These are phyloP conservation scores for Clarireedia monteithiana DNA, from an alignment of 2,329 filamentous ascomycete species.

Conservation along the genomic window DNA sequence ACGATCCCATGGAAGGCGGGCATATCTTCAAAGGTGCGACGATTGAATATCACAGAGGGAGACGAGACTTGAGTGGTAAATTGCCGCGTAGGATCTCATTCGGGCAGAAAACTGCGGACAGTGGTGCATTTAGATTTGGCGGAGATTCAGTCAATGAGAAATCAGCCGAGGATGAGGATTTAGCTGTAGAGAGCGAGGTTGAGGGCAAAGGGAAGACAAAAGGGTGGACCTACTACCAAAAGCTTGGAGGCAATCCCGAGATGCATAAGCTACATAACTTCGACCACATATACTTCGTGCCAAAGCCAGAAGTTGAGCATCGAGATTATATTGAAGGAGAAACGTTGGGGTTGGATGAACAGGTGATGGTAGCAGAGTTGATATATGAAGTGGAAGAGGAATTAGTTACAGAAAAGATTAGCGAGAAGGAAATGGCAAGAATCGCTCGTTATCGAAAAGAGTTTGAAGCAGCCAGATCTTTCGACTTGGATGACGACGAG, in stretches of 20 bases:
- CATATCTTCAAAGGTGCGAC: neutral
- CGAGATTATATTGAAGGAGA: slow-evolving; percentile 4
- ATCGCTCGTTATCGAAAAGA: neutral
- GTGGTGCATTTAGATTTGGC: neutral
- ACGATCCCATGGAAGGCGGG: neutral
- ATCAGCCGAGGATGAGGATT: neutral
- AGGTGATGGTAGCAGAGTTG: neutral
- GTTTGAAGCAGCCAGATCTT: neutral
- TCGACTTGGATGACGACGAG: neutral
- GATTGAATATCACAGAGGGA: neutral
- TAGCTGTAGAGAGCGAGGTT: too few species aligned
- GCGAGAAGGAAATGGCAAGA: neutral
- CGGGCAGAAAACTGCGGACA: neutral
- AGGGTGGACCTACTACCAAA: neutral
- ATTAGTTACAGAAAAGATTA: neutral
- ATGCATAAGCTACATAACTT: slow-evolving; percentile 6
- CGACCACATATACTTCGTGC: slow-evolving; percentile 6
- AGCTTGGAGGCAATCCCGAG: slow-evolving; percentile 5
- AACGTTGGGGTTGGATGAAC: neutral
- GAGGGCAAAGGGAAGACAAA: neutral
- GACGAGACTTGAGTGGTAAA: neutral
- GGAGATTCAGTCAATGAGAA: neutral
- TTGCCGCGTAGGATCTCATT: neutral
- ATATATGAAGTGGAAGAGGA: neutral
- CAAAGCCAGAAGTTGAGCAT: neutral